phyloP scores from a whole-genome alignment of 2,329 filamentous ascomycete species.

The Akanthomyces muscarius region DNA sequence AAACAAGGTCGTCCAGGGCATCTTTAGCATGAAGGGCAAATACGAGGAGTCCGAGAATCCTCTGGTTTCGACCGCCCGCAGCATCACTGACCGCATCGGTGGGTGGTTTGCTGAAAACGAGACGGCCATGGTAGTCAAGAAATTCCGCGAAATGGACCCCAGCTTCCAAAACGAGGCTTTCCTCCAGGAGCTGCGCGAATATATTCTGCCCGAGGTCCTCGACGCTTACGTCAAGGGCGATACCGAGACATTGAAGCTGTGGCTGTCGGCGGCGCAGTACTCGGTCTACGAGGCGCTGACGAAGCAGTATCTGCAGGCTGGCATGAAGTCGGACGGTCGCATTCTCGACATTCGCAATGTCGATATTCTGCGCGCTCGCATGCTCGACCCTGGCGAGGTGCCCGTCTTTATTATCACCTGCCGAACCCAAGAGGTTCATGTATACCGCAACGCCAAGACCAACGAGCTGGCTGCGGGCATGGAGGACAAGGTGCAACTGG shows the following conservation, averaged over 20 bases:
- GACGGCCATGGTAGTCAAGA: constrained; percentile 95
- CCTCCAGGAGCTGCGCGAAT: constrained; percentile 91
- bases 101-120: constrained; percentile 99
- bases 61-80: constrained; percentile 84
- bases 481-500: constrained; percentile 97
- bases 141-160: constrained; percentile 93
- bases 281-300: constrained; percentile 95
- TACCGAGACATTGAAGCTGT: constrained; percentile 81
- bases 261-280: constrained; percentile 94
- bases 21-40: constrained; percentile 79
- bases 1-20: constrained; percentile 79
- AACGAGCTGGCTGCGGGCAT: constrained; percentile 89
- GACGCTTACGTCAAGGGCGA: constrained; percentile 98
- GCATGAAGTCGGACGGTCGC: constrained; percentile 88
- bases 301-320: constrained; percentile 90
- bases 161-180: constrained; percentile 93
- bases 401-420: constrained; percentile 97
- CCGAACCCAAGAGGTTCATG: constrained; percentile 94
- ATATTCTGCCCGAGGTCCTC: constrained; percentile 93
- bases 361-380: constrained; percentile 75
- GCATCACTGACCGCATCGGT: constrained; percentile 87
- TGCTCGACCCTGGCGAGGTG: constrained; percentile 80
- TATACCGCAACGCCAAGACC: constrained; percentile 89
- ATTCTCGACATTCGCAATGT: constrained; percentile 95
- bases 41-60: constrained; percentile 98